A percentile compares a stretch with the other conserved stretches of the same genome.
Evolutionary conservation across 441 rosid species (phyloP).

Genomic region (Omphalea diandra): DNA sequence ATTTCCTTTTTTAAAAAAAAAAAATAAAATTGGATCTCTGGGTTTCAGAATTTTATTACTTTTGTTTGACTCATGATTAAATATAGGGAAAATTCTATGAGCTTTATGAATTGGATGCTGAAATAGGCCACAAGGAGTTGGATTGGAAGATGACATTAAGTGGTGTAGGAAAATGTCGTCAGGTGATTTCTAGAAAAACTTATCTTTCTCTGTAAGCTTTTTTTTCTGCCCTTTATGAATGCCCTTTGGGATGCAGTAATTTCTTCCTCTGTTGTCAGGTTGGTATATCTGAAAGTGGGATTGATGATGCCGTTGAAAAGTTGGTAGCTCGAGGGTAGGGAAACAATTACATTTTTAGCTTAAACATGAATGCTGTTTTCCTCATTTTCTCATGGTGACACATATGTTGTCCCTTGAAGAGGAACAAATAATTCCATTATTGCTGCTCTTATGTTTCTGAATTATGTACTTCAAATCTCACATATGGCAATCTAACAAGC

Average conservation of each 20-base stretch:
- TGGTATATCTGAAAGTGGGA: slow-evolving; percentile 85
- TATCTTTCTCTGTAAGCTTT: slow-evolving; percentile 8
- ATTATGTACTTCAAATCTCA: not conserved
- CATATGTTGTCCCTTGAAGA: not conserved
- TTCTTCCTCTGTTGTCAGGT: slow-evolving; percentile 48
- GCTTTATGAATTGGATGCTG: slow-evolving; percentile 98
- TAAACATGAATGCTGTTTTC: not conserved
- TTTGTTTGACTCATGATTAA: slow-evolving; percentile 19
- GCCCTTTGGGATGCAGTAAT: not conserved
- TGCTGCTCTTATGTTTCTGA: not conserved
- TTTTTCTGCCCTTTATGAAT: not conserved
- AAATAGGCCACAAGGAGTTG: slow-evolving; percentile 88
- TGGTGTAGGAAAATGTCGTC: slow-evolving; percentile 97
- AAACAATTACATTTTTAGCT: slow-evolving; percentile 4
- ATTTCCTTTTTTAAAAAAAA: not conserved
- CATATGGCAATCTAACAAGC: not conserved
- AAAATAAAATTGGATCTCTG: not conserved
- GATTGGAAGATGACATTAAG: slow-evolving; percentile 96
- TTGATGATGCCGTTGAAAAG: slow-evolving; percentile 90
- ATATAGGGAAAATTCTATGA: slow-evolving; percentile 90
- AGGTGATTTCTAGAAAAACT: slow-evolving; percentile 43
- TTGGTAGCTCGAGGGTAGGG: slow-evolving; percentile 92
- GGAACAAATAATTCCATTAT: not conserved
- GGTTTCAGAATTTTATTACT: slow-evolving; percentile 10
- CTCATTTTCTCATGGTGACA: not conserved